Evolutionary conservation across 345 rosid genomes (phyloP).

Genomic region (Adansonia digitata): DNA sequence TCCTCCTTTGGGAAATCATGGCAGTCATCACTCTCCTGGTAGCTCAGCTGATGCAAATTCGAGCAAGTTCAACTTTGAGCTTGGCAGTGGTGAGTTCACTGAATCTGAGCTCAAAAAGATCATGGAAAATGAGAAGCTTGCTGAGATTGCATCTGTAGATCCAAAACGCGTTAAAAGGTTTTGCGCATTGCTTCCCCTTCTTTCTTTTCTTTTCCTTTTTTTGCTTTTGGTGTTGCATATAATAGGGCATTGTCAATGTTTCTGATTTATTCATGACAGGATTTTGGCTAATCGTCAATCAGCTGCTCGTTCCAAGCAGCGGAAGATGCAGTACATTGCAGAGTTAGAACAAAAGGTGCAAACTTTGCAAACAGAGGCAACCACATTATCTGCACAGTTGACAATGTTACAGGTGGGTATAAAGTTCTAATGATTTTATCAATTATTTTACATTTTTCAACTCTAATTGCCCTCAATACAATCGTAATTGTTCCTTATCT

Average conservation of each 20-base stretch:
- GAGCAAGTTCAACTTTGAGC: slow-evolving; percentile 29
- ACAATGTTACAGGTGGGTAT: slow-evolving; percentile 60
- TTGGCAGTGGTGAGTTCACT: slow-evolving; percentile 57
- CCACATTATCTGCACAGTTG: slow-evolving; percentile 77
- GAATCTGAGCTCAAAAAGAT: slow-evolving; percentile 64
- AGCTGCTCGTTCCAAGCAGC: slow-evolving; percentile 86
- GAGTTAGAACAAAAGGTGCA: slow-evolving; percentile 90
- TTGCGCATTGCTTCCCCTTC: neutral
- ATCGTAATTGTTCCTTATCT: neutral
- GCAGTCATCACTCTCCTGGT: slow-evolving; percentile 28
- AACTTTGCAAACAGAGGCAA: slow-evolving; percentile 76
- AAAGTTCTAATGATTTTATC: neutral
- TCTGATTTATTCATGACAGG: slow-evolving; percentile 29
- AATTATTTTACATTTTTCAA: neutral
- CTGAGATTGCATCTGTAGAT: slow-evolving; percentile 59
- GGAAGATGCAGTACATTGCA: slow-evolving; percentile 63
- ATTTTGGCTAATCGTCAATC: slow-evolving; percentile 84
- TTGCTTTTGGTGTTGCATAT: neutral
- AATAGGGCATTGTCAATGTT: neutral
- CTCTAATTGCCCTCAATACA: neutral
- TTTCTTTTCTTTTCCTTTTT: neutral
- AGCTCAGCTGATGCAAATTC: slow-evolving; percentile 42
- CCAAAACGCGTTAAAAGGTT: slow-evolving; percentile 55
- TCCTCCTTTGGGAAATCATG: slow-evolving; percentile 18
- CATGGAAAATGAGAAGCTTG: slow-evolving; percentile 66